Base-by-base conservation (phyloP, 345 rosid genomes). In the Citrus cavaleriei region DNA sequence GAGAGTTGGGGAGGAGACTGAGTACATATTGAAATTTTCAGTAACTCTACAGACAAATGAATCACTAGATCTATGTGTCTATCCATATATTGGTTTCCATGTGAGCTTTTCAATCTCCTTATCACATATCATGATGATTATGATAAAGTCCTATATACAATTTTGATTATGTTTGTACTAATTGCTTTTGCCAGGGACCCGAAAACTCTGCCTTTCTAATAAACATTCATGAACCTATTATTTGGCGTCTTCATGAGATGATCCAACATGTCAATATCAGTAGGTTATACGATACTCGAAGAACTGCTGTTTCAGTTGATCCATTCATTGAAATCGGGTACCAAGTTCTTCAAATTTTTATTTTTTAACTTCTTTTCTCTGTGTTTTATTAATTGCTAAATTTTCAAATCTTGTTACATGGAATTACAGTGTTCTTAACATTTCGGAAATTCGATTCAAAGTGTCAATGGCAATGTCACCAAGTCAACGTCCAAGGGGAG, bases 201-300 rank as follows among this genome's bases (percentile, higher is more conserved):
- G 98, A 96, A 58, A 90, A 84, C 86, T 84, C 90, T 79, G 89
- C 99, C 71, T 96, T 96, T 78, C 80, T 94, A n/a, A 87, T 94
- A 76, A 96, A 90, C 85, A 89, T 96, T 81, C 99, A 96, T 59
- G 99, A 96, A 80, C 99, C 98, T 57, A 93, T 94, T 78, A 94
- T 96, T 78, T 96, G 99, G 99, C 98, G 99, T 77, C 91, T 96
- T 83, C 97, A 94, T 83, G 98, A 93, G 93, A 93, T 96, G 99
- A 86, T 93, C 76, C 97, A 89, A 86, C 98, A 87, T 84, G 86
- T 92, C 86, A 94, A 91, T 82, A 82, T 93, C 30, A 81, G 91
- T 82, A 89, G 99, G 81, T 81, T 96, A 68, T 79, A 82, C 74
- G 89, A 91, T 79, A 63, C 84, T 78, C 86, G 85, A 66, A 86